Evolutionary conservation across 805 yeast genomes (phyloP).

Genomic region (Sugiyamaella marilandica): DNA sequence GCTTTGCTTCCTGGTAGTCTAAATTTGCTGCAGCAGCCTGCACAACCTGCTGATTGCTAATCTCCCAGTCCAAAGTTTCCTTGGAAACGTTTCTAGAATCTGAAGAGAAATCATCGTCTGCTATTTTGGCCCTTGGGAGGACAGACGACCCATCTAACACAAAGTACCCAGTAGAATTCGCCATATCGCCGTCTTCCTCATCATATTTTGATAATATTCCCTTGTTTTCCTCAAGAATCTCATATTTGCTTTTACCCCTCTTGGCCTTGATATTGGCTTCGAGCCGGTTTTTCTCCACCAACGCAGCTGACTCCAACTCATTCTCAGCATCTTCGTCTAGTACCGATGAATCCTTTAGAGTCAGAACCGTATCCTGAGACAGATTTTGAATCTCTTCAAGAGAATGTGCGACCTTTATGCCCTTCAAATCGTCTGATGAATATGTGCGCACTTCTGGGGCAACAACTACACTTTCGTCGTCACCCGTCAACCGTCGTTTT

Average conservation of each 20-base stretch:
- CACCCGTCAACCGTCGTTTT: slow-evolving; percentile 13
- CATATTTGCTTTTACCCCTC: slow-evolving; percentile 33
- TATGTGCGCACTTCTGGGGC: slow-evolving; percentile 16
- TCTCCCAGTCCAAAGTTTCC: background rate
- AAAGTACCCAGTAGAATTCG: slow-evolving; percentile 24
- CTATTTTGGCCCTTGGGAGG: slow-evolving; percentile 29
- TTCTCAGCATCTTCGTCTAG: slow-evolving; percentile 31
- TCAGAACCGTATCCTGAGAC: slow-evolving; percentile 46
- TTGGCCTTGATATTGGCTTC: slow-evolving; percentile 17
- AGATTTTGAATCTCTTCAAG: slow-evolving; percentile 37
- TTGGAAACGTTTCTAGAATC: background rate
- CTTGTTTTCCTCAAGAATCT: slow-evolving; percentile 21
- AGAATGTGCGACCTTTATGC: slow-evolving; percentile 44
- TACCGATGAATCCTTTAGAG: slow-evolving; percentile 48
- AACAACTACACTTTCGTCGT: slow-evolving; percentile 5
- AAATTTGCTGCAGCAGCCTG: slow-evolving; percentile 12
- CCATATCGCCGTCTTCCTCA: slow-evolving; percentile 27
- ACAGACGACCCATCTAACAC: slow-evolving; percentile 33
- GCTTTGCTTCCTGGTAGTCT: slow-evolving; percentile 31
- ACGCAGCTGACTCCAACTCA: slow-evolving; percentile 40
- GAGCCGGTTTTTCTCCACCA: slow-evolving; percentile 33
- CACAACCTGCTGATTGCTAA: background rate
- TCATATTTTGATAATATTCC: slow-evolving; percentile 19
- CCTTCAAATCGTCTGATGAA: slow-evolving; percentile 32
- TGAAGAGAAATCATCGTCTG: slow-evolving; percentile 18